Conservation (phyloP, 2,329 filamentous ascomycete genomes). For the Fusarium denticulatum region DNA sequence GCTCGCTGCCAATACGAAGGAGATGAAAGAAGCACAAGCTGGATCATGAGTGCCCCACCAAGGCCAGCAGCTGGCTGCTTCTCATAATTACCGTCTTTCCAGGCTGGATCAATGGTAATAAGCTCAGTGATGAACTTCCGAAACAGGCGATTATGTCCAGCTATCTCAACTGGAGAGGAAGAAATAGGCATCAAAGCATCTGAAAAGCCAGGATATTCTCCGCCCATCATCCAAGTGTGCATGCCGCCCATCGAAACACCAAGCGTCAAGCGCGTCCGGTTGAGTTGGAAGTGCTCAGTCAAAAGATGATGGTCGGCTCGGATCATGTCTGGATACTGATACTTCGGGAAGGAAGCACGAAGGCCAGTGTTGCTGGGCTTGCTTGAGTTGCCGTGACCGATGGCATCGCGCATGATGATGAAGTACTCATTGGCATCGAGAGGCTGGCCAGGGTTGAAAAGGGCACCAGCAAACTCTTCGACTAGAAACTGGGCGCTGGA, state of each 20-base stretch:
- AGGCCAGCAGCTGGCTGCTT: neutral
- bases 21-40: constrained; percentile 16
- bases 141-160: constrained; percentile 17
- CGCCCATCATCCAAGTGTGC: constrained; percentile 27
- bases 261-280: neutral
- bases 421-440: constrained; percentile 17
- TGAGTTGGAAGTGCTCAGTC: constrained; percentile 11
- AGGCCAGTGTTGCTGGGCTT: constrained; percentile 17
- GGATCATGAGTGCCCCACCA: constrained; percentile 5
- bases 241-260: constrained; percentile 28
- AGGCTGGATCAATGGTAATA: constrained; percentile 13
- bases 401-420: constrained; percentile 22
- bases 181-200: constrained; percentile 26
- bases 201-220: neutral
- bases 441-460: constrained; percentile 16
- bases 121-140: constrained; percentile 24
- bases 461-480: constrained; percentile 4
- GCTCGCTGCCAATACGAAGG: constrained; percentile 14
- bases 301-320: neutral
- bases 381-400: constrained; percentile 27
- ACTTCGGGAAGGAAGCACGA: constrained; percentile 7
- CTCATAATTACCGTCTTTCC: constrained; percentile 5
- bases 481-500: neutral
- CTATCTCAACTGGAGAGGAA: constrained; percentile 5
- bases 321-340: constrained; percentile 19